Percentiles rank a stretch among this genome's conserved stretches.
Conservation (phyloP, 2,329 filamentous ascomycete genomes). For the Geosmithia putterillii region DNA sequence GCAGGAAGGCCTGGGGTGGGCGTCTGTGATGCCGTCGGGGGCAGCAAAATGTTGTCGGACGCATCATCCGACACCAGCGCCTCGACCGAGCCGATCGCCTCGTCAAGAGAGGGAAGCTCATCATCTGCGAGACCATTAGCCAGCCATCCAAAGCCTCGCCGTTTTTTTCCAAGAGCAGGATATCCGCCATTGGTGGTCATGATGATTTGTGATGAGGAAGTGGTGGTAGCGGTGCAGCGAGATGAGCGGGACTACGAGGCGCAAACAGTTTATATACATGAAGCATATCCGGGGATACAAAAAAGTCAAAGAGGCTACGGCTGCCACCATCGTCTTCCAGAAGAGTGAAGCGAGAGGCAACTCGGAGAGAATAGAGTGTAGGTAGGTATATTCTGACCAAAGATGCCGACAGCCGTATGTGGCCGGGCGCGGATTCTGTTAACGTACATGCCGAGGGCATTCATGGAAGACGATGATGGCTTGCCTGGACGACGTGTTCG, state of each 20-base stretch:
- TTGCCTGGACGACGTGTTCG: slow-evolving; percentile 31
- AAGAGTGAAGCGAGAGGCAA: slow-evolving; percentile 16
- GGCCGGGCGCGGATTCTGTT: slow-evolving; percentile 27
- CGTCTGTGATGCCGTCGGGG: background rate
- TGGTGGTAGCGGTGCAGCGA: slow-evolving; percentile 1
- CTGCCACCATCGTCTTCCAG: slow-evolving; percentile 52
- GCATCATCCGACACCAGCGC: slow-evolving; percentile 54
- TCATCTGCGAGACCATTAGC: slow-evolving; percentile 47
- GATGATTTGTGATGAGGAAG: too few relatives aligned
- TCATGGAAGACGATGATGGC: slow-evolving; percentile 60
- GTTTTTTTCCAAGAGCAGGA: background rate
- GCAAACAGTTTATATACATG: slow-evolving; percentile 26
- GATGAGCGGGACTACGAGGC: slow-evolving; percentile 6
- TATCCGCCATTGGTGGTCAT: too few relatives aligned
- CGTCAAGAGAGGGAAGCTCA: slow-evolving; percentile 46
- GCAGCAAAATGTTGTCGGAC: background rate
- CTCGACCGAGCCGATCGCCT: slow-evolving; percentile 52
- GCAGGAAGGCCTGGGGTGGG: slow-evolving; percentile 9
- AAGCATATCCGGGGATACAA: slow-evolving; percentile 3
- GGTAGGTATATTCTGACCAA: slow-evolving; percentile 29
- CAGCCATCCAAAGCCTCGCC: slow-evolving; percentile 13
- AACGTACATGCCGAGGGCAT: slow-evolving; percentile 50
- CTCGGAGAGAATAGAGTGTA: slow-evolving; percentile 23
- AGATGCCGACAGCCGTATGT: slow-evolving; percentile 17
- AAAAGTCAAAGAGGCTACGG: slow-evolving; percentile 39